These are phyloP conservation scores for Phytopythium mirpurense DNA, from an alignment of 352 stramenopile species.

Conservation along the genomic window DNA sequence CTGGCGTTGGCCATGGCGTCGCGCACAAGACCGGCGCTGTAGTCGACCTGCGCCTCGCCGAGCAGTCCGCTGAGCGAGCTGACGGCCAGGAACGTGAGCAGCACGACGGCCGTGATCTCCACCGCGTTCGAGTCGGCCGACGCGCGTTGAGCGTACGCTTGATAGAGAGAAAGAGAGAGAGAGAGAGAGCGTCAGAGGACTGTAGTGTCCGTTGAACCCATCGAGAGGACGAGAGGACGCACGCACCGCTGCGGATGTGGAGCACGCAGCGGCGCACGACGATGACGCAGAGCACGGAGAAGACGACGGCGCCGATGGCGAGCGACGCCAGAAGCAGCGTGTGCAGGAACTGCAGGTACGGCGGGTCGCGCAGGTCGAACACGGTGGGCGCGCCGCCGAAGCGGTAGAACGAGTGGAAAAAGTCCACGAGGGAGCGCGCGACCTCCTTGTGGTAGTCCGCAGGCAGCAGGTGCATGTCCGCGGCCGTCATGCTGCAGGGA, in stretches of 20 bases:
- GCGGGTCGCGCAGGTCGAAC: slow-evolving; percentile 48
- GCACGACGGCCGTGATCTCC: slow-evolving; percentile 64
- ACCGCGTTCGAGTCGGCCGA: slow-evolving; percentile 43
- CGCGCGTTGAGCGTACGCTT: slow-evolving; percentile 37
- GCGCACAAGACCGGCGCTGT: slow-evolving; percentile 67
- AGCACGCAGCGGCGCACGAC: slow-evolving; percentile 65
- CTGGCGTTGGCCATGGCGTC: slow-evolving; percentile 75
- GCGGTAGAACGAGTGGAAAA: slow-evolving; percentile 82
- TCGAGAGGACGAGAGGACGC: background rate
- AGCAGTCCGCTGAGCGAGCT: slow-evolving; percentile 64
- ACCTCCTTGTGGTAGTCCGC: slow-evolving; percentile 68
- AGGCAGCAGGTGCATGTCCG: slow-evolving; percentile 45
- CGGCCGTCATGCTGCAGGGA: no score
- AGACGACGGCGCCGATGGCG: slow-evolving; percentile 51
- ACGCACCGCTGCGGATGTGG: slow-evolving; percentile 60
- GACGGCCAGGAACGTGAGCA: slow-evolving; percentile 71
- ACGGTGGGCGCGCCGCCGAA: slow-evolving; percentile 43
- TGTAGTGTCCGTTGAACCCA: background rate
- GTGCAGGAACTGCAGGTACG: slow-evolving; percentile 60
- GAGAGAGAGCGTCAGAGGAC: slow-evolving; percentile 6
- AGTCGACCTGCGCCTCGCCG: slow-evolving; percentile 77
- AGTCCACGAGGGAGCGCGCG: slow-evolving; percentile 53
- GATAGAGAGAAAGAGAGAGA: background rate
- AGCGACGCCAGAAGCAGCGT: slow-evolving; percentile 71
- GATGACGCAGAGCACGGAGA: slow-evolving; percentile 57